Base-by-base conservation (phyloP, 2,329 filamentous ascomycete species). In the Hymenoscyphus fructigenus region DNA sequence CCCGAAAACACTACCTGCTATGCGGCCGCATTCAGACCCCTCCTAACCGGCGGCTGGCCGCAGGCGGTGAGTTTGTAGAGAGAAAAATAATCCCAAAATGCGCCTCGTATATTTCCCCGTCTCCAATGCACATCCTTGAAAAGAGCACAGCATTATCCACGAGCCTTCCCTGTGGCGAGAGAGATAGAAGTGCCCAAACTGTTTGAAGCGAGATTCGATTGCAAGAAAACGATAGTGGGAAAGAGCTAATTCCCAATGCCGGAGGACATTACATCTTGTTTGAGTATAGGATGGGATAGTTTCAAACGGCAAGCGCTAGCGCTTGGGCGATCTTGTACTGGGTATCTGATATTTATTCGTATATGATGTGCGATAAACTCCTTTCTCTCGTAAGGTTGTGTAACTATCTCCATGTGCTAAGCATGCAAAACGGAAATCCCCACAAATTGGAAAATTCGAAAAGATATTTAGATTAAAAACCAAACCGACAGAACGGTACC, bases 331-430 rank as follows among this genome's bases (percentile, higher is more conserved):
- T 50, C 44, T 10, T 20, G n/a, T 50, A 7, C 17, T 9, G 23
- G 1, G 12, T 53, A 4, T 53, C 9, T 26, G 20, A 14, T 38
- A 6, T 17, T n/a, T 6, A 6, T 44, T n/a, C 36, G 29, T 32
- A 32, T 32, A 7, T 41, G 36, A 7, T 41, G 36, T 41, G 5
- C 36, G 12, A 17, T 7, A 20, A 44, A 9, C n/a, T 7, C 41
- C n/a, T n/a, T n/a, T n/a, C n/a, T n/a, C n/a, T 5, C 38, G 15
- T 53, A 53, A 53, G 47, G 47, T 53, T 53, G 47, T 53, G 47
- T 53, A 53, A 53, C 47, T 5, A 23, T 26, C 3, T 26, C 44
- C 44, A 50, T 50, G 44, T 23, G 10, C 44, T 50, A 20, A 23
- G 9, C n/a, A 23, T 23, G 44, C 44, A 14, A 38, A 7, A n/a